Evolutionary conservation across 257 asterid species (phyloP).

Genomic region (Capsicum chinense): DNA sequence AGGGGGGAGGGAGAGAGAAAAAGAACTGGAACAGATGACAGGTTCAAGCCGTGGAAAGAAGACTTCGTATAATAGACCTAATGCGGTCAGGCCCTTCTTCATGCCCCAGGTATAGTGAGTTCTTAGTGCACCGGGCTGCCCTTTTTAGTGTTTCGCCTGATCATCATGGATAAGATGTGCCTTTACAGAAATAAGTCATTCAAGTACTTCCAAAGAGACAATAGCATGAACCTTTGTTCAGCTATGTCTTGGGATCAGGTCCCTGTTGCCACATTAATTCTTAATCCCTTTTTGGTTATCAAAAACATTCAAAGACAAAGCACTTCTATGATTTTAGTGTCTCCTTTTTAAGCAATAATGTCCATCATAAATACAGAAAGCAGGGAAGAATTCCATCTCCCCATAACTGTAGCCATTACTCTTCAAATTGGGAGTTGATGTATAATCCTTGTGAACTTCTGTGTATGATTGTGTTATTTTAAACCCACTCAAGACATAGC

Average conservation of each 20-base stretch:
- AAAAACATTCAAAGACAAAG: background rate
- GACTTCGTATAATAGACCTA: background rate
- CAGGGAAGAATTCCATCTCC: background rate
- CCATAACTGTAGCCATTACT: background rate
- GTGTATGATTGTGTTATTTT: background rate
- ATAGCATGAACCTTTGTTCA: background rate
- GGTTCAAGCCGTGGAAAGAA: background rate
- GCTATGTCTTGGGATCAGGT: constrained; percentile 4
- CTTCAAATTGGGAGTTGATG: constrained; percentile 5
- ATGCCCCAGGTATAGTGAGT: background rate
- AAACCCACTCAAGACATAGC: constrained; percentile 12
- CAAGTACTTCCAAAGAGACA: background rate
- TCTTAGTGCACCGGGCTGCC: background rate
- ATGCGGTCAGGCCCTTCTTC: background rate
- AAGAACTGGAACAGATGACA: background rate
- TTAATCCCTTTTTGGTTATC: background rate
- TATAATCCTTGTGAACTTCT: constrained; percentile 15
- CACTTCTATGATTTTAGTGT: constrained; percentile 18
- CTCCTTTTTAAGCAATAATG: constrained; percentile 17
- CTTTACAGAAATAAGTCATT: constrained; percentile 2
- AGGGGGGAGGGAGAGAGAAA: no score
- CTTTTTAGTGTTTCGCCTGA: background rate
- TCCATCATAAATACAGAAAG: background rate
- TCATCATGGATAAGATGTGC: constrained; percentile 6
- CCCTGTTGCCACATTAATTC: background rate